Evolutionary conservation across 768 basidiomycete species (phyloP).

Genomic region (Cytidiella melzeri): DNA sequence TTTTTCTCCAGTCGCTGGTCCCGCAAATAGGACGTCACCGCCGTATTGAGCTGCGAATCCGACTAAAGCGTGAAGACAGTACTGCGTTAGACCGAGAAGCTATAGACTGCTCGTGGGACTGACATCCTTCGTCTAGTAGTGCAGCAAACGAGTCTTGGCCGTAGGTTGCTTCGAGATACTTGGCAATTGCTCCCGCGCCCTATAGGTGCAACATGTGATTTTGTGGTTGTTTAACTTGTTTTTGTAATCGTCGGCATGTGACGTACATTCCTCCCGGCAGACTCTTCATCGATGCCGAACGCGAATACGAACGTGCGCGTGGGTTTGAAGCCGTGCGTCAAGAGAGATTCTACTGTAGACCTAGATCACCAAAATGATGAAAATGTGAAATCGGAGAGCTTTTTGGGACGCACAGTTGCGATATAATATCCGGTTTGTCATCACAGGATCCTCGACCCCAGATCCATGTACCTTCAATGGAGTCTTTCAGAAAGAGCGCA

Average conservation of each 20-base stretch:
- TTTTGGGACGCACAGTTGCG: conserved; percentile 41
- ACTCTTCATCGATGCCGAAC: conserved; percentile 23
- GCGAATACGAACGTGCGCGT: conserved; percentile 44
- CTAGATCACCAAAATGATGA: conserved; percentile 21
- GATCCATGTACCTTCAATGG: conserved; percentile 47
- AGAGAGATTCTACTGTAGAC: conserved; percentile 55
- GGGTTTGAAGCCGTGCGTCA: conserved; percentile 60
- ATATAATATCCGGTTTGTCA: conserved; percentile 71
- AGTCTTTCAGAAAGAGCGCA: no score
- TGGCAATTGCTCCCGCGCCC: conserved; percentile 26
- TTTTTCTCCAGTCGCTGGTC: conserved; percentile 22
- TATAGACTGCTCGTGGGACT: conserved; percentile 11
- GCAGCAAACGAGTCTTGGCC: conserved; percentile 34
- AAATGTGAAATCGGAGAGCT: background rate
- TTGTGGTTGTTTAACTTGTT: background rate
- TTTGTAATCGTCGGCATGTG: conserved; percentile 19
- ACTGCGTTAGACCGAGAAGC: background rate
- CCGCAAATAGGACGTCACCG: conserved; percentile 18
- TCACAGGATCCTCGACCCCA: conserved; percentile 77
- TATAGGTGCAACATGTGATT: background rate
- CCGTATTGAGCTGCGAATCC: conserved; percentile 10
- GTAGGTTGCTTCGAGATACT: conserved; percentile 30
- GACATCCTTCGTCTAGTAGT: conserved; percentile 44
- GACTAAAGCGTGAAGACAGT: background rate
- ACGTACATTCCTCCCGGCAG: conserved; percentile 9